A percentile compares a stretch with the other conserved stretches of the same genome.
These are phyloP conservation scores for Microdochium paspali DNA, from an alignment of 2,329 filamentous ascomycete genomes.

Conservation along the genomic window DNA sequence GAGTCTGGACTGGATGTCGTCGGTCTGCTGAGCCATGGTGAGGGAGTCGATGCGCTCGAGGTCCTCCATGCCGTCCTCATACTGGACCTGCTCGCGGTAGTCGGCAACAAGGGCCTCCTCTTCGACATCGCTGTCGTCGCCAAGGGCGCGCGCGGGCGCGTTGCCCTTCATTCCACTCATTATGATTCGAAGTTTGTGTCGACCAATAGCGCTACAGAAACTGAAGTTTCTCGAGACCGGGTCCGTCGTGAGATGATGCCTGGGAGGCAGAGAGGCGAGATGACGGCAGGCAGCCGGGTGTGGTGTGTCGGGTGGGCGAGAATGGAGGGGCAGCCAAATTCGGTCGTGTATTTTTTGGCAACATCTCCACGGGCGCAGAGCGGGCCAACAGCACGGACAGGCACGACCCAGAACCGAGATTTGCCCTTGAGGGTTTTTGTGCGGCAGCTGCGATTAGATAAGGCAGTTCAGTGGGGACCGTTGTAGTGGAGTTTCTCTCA, in stretches of 20 bases:
- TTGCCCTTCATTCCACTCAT: conserved; percentile 57
- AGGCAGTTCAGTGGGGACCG: too few relatives aligned
- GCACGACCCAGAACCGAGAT: too few relatives aligned
- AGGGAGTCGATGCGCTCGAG: conserved; percentile 65
- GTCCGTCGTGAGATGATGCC: neutral
- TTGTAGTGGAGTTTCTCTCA: too few relatives aligned
- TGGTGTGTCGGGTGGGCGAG: too few relatives aligned
- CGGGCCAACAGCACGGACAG: too few relatives aligned
- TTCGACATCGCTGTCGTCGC: conserved; percentile 87
- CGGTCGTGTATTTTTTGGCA: too few relatives aligned
- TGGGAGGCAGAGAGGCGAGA: neutral
- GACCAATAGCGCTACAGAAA: conserved; percentile 1
- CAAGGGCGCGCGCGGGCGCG: conserved; percentile 49
- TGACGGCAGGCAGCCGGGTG: neutral
- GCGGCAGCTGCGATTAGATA: too few relatives aligned
- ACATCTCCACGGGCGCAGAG: too few relatives aligned
- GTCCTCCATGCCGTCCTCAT: conserved; percentile 77
- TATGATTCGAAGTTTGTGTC: conserved; percentile 12
- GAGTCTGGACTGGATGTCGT: conserved; percentile 89
- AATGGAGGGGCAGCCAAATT: too few relatives aligned
- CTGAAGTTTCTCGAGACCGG: conserved; percentile 18
- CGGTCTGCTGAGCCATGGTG: conserved; percentile 63
- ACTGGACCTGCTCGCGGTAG: conserved; percentile 93
- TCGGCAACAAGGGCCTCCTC: conserved; percentile 94
- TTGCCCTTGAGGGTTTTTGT: too few relatives aligned